Evolutionary conservation across 441 rosid genomes (phyloP).

Genomic region (Gossypium laxum): DNA sequence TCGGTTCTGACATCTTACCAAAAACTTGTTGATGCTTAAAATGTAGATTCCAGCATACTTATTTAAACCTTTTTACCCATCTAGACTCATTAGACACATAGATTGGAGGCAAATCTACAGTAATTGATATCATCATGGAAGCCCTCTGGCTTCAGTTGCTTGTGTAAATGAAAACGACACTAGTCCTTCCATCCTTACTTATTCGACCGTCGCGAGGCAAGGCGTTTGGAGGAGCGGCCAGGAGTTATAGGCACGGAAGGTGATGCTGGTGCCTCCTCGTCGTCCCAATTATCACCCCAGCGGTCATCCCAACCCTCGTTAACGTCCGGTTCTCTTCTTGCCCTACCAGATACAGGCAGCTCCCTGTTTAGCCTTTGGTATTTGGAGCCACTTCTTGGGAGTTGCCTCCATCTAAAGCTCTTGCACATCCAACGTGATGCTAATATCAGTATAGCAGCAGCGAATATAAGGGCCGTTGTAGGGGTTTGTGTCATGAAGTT

Average conservation of each 20-base stretch:
- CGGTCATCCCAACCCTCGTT: not conserved
- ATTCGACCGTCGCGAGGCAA: conserved; percentile 51
- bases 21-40: no score
- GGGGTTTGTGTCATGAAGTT: conserved; percentile 25
- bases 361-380: conserved; percentile 62
- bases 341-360: conserved; percentile 37
- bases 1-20: no score
- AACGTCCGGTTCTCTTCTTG: conserved; percentile 19
- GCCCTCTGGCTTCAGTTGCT: not conserved
- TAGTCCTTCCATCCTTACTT: conserved; percentile 85
- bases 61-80: not conserved
- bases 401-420: conserved; percentile 29
- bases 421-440: conserved; percentile 37
- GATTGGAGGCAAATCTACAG: not conserved
- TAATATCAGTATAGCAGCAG: conserved; percentile 32
- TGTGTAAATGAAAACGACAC: not conserved
- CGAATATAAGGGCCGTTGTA: conserved; percentile 22
- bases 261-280: not conserved
- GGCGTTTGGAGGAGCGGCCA: conserved; percentile 26
- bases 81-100: not conserved
- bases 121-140: not conserved
- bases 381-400: conserved; percentile 23
- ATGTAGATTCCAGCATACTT: not conserved
- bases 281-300: not conserved
- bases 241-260: conserved; percentile 41